phyloP scores from a whole-genome alignment of 192 early-diverging fungal genomes.

The Haplosporangium gracile region DNA sequence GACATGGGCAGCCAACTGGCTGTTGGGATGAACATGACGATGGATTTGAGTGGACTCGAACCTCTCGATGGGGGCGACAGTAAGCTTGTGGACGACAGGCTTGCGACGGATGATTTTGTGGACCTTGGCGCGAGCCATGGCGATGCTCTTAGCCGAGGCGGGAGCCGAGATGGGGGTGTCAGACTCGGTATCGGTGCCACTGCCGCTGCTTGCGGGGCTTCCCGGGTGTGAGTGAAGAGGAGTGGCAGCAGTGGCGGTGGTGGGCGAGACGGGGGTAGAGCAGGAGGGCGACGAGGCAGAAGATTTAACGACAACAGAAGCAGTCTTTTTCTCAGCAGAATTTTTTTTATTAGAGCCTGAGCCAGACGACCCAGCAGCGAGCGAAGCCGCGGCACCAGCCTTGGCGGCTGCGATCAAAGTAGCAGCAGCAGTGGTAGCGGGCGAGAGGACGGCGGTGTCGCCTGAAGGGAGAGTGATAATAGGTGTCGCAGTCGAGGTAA shows the following conservation, averaged over 20 bases:
- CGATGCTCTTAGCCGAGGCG: conserved; percentile 20
- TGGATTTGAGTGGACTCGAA: neutral
- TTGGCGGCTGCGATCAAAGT: conserved; percentile 45
- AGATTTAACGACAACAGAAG: conserved; percentile 17
- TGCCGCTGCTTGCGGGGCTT: conserved; percentile 11
- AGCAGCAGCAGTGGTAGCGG: conserved; percentile 32
- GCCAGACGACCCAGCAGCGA: neutral
- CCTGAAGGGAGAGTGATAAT: conserved; percentile 52
- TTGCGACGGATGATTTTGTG: conserved; percentile 30
- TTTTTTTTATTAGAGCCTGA: conserved; percentile 18
- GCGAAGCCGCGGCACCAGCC: conserved; percentile 22
- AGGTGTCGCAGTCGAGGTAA: conserved; percentile 52
- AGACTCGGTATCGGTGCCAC: conserved; percentile 45
- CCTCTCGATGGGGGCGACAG: neutral
- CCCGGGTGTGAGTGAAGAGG: conserved; percentile 4
- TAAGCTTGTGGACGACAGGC: neutral
- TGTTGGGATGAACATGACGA: neutral
- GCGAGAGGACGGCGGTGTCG: conserved; percentile 46
- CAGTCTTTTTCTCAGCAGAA: conserved; percentile 15
- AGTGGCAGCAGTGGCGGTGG: neutral
- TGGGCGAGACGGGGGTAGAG: conserved; percentile 15
- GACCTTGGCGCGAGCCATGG: conserved; percentile 49
- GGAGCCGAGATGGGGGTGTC: conserved; percentile 13
- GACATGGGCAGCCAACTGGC: neutral
- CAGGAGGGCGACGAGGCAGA: conserved; percentile 10